Evolutionary conservation across 495 filamentous ascomycete genomes (phyloP), one percentile per base, ranked within the genome.

Genomic region (Monascus purpureus): DNA sequence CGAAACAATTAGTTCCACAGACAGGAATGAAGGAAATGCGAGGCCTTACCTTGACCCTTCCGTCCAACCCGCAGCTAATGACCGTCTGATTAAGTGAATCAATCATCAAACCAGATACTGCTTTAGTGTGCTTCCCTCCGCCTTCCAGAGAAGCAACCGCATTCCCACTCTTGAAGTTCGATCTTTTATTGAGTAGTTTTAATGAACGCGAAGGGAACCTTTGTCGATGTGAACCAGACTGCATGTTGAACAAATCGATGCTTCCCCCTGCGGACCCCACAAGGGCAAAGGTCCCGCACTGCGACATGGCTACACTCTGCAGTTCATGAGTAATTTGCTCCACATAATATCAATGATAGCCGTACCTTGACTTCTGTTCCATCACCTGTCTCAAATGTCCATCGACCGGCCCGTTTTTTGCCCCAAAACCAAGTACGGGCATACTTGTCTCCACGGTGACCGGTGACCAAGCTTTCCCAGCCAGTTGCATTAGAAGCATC

Each of bases 371-470:
- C 90, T 44, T 85, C 70, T 2, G 72, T 75, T 13, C 75, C 73
- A 60, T 99, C 90, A 17, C 72, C 72, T 1, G 86, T 94, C 39
- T 81, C 76, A 40, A 96, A 86, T 1, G 77, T 76, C 90, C 90
- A 99, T 33, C 90, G 72, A 13, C 90, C 90, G 25, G 87, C 85
- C 41, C 78, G 74, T 46, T 87, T 94, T 39, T 83, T 75, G 11
- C 87, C 87, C 82, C 93, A 94, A 59, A 95, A 95, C 90, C 90
- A 99, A 14, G 87, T 94, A 25, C 90, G 68, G 23, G 82, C 90
- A 43, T 67, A 80, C 29, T 76, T 73, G 41, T 95, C 88, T 12
- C 79, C 73, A 40, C 73, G 72, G 53, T 99, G 90, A n/a, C 82
- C 87, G 8, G 90, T 99, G 1, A 99, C 69, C 11, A 99, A 73